Base-by-base conservation (phyloP, 1,284 basidiomycete species). In the Rhodotorula sp. region DNA sequence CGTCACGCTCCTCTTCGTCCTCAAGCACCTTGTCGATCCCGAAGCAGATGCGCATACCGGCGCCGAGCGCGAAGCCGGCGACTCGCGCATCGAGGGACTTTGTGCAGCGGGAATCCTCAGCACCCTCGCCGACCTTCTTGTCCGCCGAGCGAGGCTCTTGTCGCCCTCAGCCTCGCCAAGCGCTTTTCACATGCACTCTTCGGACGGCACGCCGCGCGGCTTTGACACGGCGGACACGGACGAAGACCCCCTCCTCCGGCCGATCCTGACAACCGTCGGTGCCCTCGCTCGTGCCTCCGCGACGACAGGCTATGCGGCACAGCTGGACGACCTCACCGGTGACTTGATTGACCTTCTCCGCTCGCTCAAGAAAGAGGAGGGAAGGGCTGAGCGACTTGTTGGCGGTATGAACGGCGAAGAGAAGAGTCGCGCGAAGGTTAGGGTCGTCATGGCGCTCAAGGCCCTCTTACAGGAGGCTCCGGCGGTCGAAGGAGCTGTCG, bases 1-100 rank as follows among this genome's bases (percentile, higher is more conserved):
- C 28, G 62, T 81, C 62, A 86, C 91, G 0, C 82, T 94, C n/a
- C 85, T 89, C 16, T 84, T 85, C 15, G 95, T 96, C 89, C 84
- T 94, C 60, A 88, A 87, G n/a, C 85, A 87, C 8, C 87, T 93
- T 52, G 82, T 70, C 89, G 57, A 47, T 11, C 28, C 40, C 15
- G 2, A 28, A 4, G 16, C 26, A 5, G 6, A 44, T 5, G 40
- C 2, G 2, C 18, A 20, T 4, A 4, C 51, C 11, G n/a, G 44
- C 22, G 18, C 13, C 30, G 30, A 30, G 28, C 4, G 13, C 11
- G 37, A 34, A 18, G 16, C 40, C 16, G 40, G 40, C 16, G 40
- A 6, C 16, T 52, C 10, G 62, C 63, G 20, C 40, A 22, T 31
- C n/a, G 68, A 64, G 30, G 64, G 64, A 15, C 55, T 74, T 10